These are phyloP conservation scores for Olyra latifolia DNA, from an alignment of 176 grass and related monocot species.

Conservation along the genomic window DNA sequence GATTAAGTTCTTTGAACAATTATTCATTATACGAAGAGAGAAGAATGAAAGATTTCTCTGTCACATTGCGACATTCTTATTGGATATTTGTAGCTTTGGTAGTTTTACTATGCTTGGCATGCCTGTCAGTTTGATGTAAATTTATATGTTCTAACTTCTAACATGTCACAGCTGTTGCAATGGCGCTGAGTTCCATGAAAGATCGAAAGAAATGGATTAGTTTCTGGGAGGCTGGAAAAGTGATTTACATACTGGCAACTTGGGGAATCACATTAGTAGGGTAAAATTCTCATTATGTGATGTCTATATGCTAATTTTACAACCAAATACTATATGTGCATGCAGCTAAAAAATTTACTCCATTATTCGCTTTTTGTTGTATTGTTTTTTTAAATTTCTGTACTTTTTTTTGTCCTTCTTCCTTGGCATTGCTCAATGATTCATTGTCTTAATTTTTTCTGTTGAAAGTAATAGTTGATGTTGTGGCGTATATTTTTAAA, in stretches of 20 bases:
- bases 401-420: not conserved
- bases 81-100: not conserved
- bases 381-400: not conserved
- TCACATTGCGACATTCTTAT: not conserved
- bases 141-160: not conserved
- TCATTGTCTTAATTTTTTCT: not conserved
- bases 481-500: not conserved
- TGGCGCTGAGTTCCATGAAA: conserved; percentile 63
- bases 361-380: not conserved
- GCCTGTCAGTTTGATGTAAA: not conserved
- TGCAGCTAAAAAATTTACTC: not conserved
- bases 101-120: not conserved
- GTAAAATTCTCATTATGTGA: conserved; percentile 38
- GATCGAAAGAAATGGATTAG: conserved; percentile 67
- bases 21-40: not conserved
- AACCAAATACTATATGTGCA: not conserved
- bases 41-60: not conserved
- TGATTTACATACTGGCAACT: conserved; percentile 76
- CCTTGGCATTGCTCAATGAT: not conserved
- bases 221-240: conserved; percentile 92
- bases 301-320: not conserved
- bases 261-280: conserved; percentile 89
- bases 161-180: conserved; percentile 56
- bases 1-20: not conserved
- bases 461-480: not conserved